These are phyloP conservation scores for Sequoiadendron giganteum DNA, from an alignment of 75 land plant genomes.

Conservation along the genomic window DNA sequence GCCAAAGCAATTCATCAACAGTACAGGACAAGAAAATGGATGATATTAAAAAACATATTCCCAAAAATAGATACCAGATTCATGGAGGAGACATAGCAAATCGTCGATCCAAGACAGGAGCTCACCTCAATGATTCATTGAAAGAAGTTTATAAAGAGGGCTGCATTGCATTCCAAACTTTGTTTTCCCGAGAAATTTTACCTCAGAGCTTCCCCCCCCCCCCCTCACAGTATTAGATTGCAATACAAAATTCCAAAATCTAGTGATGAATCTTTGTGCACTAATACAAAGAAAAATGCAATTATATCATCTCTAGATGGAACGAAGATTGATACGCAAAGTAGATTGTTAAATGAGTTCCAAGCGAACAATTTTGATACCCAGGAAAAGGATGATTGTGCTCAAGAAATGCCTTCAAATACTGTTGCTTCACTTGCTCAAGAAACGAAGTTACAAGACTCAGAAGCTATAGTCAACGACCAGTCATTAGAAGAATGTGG, in stretches of 20 bases:
- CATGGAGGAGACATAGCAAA: conserved; percentile 20
- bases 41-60: neutral
- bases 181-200: conserved; percentile 58
- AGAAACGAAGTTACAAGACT: conserved; percentile 5
- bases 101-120: conserved; percentile 40
- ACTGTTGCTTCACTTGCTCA: neutral
- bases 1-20: neutral
- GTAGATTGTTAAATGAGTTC: neutral
- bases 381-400: neutral
- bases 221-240: conserved; percentile 13
- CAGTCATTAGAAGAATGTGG: conserved; percentile 9
- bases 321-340: conserved; percentile 1
- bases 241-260: neutral
- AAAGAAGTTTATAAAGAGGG: conserved; percentile 89
- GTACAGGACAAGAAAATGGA: neutral
- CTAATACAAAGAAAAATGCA: neutral
- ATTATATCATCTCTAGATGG: neutral
- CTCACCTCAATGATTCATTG: conserved; percentile 52
- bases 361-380: neutral
- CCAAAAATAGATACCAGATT: neutral
- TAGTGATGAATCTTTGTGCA: neutral
- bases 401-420: neutral
- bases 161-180: conserved; percentile 65
- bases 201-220: conserved; percentile 77
- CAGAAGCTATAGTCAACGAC: neutral